Conservation (phyloP, 208 protist genomes). For the Trypanosoma congolense region DNA sequence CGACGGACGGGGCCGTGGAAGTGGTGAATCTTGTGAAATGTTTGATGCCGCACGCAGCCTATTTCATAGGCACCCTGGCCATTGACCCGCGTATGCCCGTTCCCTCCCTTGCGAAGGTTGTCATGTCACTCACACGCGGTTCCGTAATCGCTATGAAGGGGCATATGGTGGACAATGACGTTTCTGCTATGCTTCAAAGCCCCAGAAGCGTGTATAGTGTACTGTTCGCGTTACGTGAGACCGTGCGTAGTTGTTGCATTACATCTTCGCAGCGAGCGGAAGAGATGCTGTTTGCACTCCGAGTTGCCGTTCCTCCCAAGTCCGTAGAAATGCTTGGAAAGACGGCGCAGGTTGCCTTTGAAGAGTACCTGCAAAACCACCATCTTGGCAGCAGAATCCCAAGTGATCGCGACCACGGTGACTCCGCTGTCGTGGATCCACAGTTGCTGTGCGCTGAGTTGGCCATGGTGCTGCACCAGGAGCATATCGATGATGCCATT, state of each 20-base stretch:
- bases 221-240: slow-evolving; percentile 79
- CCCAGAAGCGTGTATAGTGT: slow-evolving; percentile 86
- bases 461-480: slow-evolving; percentile 86
- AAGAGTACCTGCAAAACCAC: slow-evolving; percentile 53
- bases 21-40: slow-evolving; percentile 76
- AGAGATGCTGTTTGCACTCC: slow-evolving; percentile 82
- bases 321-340: slow-evolving; percentile 85
- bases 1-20: slow-evolving; percentile 74
- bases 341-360: slow-evolving; percentile 71
- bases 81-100: slow-evolving; percentile 85
- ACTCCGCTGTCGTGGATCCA: slow-evolving; percentile 44
- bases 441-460: slow-evolving; percentile 87
- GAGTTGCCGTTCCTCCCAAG: slow-evolving; percentile 67
- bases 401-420: too few species aligned
- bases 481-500: slow-evolving; percentile 78
- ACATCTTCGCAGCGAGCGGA: slow-evolving; percentile 64
- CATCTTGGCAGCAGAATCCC: too few species aligned
- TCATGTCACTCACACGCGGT: slow-evolving; percentile 77
- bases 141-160: slow-evolving; percentile 85
- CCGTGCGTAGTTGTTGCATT: slow-evolving; percentile 80
- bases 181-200: slow-evolving; percentile 57
- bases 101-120: slow-evolving; percentile 83
- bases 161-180: slow-evolving; percentile 59
- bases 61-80: slow-evolving; percentile 78
- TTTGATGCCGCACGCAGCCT: slow-evolving; percentile 87